Evolutionary conservation across 2,329 filamentous ascomycete species (phyloP), one percentile per base, ranked within the genome.

Genomic region (Exophiala oligosperma): DNA sequence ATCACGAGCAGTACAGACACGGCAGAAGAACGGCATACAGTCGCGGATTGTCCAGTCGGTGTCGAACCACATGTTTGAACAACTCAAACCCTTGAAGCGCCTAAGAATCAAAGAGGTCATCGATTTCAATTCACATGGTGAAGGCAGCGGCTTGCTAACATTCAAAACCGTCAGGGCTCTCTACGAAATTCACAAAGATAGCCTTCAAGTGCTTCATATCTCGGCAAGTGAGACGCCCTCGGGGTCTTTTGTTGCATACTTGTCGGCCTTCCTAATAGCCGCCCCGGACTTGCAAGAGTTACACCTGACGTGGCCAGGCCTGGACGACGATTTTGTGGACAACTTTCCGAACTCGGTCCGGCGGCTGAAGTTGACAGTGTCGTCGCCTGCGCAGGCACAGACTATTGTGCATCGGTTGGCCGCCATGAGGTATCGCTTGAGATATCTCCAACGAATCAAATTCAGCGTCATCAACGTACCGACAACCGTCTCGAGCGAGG

Each of bases 131-230:
- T 24, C 52, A 28, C 38, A 21, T 8, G 49, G 29, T 29, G 24
- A 49, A 5, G 29, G 3, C 11, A 24, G 28, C 28, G 35, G 46
- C 28, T 49, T 61, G 11, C 44, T 61, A 26, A 53, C 48, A 4
- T 23, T n/a, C 5, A 61, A 55, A 37, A 58, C 49, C 26, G 40
- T 61, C 17, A 55, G 55, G 44, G 56, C 55, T 7, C 35, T 61
- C 7, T 57, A 58, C 37, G 52, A 58, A 12, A 17, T 37, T 24
- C 59, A 58, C 32, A 9, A 35, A 9, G 49, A 59, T 8, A 62
- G 59, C 40, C 56, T 62, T 11, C n/a, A 26, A 21, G 49, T 49
- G 8, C 56, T 62, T 8, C 50, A 52, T 9, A 56, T 59, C 8
- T 59, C 59, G 9, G 55, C 52, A 7, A 57, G 23, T 35, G 38